Percentiles rank a stretch among this genome's conserved stretches.
These are phyloP conservation scores for Cladosporium oxysporum DNA, from an alignment of 2,329 filamentous ascomycete species.

Conservation along the genomic window DNA sequence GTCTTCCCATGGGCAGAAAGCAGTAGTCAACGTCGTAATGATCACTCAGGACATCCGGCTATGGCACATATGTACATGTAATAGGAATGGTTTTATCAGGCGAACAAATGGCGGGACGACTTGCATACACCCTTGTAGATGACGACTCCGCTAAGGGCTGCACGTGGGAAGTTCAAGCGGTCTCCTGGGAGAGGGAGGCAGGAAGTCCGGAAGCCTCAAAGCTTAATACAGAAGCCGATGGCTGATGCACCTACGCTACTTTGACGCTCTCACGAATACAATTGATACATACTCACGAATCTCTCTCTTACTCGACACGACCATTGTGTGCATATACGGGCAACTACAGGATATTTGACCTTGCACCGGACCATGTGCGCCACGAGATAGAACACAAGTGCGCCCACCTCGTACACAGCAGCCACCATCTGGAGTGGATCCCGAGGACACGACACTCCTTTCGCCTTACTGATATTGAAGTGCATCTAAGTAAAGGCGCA, in stretches of 20 bases:
- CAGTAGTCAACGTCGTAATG: not conserved
- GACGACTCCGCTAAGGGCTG: constrained; percentile 4
- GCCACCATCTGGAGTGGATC: constrained; percentile 1
- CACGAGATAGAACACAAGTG: constrained; percentile 15
- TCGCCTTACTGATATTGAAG: not conserved
- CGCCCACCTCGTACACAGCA: constrained; percentile 12
- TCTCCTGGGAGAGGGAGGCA: constrained; percentile 5
- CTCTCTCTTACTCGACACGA: not conserved
- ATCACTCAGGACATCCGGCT: not conserved
- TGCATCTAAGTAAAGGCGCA: not conserved
- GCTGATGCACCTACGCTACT: not conserved
- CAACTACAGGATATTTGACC: not conserved
- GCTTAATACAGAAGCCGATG: constrained; percentile 4
- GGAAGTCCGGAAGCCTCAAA: constrained; percentile 18
- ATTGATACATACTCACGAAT: not conserved
- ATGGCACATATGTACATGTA: not conserved
- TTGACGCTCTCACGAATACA: not conserved
- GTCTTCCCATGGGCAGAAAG: not conserved
- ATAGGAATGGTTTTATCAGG: not conserved
- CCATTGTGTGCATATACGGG: not conserved
- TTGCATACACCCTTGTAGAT: constrained; percentile 9
- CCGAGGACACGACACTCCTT: constrained; percentile 15
- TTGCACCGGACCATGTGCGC: constrained; percentile 9
- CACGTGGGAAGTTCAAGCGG: constrained; percentile 6
- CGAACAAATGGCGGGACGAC: not conserved